A percentile compares a stretch with the other conserved stretches of the same genome.
These are phyloP conservation scores for Phialemonium atrogriseum DNA, from an alignment of 2,329 filamentous ascomycete species.

Conservation along the genomic window DNA sequence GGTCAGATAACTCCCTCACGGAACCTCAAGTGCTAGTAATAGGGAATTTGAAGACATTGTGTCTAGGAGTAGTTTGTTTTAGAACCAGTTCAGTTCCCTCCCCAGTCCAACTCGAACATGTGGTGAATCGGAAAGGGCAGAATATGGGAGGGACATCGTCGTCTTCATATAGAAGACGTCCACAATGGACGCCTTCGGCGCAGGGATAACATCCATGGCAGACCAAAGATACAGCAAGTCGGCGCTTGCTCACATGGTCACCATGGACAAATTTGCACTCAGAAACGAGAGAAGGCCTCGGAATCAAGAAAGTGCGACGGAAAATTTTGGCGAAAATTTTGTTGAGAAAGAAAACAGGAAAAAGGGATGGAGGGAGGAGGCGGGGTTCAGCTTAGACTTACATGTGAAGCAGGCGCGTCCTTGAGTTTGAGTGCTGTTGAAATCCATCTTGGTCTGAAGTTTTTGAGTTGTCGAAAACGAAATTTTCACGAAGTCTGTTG, in stretches of 20 bases:
- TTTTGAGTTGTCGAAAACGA: no score
- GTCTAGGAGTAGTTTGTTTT: constrained; percentile 8
- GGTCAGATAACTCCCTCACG: constrained; percentile 22
- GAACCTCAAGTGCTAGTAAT: constrained; percentile 6
- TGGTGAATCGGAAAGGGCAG: constrained; percentile 1
- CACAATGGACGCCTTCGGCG: no score
- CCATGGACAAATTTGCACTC: no score
- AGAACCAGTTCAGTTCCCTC: constrained; percentile 11
- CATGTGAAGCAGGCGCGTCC: constrained; percentile 41
- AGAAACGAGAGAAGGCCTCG: no score
- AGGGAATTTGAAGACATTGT: constrained; percentile 1
- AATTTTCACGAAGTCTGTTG: constrained; percentile 3
- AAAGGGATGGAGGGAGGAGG: constrained; percentile 10
- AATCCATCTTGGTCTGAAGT: constrained; percentile 27
- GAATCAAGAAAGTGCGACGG: no score
- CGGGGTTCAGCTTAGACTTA: constrained; percentile 24
- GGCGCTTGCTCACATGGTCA: no score
- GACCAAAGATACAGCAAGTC: no score
- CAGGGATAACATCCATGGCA: no score
- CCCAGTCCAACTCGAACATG: constrained; percentile 6
- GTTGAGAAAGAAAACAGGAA: constrained; percentile 10
- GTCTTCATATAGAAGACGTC: no score
- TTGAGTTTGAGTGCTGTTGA: constrained; percentile 15
- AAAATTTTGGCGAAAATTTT: constrained; percentile 7
- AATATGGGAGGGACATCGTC: no score